Evolutionary conservation across 441 rosid genomes (phyloP), one percentile per base, ranked within the genome.

Genomic region (Mallotus japonicus): DNA sequence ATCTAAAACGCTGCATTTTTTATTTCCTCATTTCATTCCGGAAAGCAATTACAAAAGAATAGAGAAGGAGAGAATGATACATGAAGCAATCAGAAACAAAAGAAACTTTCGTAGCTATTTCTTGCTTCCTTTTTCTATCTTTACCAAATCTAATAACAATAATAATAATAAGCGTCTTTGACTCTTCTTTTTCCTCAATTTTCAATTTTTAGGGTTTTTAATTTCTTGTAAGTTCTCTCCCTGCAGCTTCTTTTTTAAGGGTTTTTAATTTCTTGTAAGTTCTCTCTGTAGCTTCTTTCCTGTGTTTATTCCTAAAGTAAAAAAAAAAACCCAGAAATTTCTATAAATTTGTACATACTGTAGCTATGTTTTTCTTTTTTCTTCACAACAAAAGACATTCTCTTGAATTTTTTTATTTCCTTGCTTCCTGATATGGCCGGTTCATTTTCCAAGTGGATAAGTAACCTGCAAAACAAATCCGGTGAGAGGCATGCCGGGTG

Each of bases 61-160:
- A 7, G 65, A 19, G 58, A 19, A 60, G 19, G 47, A 34, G 40
- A 34, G 40, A 65, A 49, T 58, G 37, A 54, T 65, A 70, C 76
- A 22, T 37, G 62, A 65, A 65, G 73, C 49, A 16, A 56, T 8
- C 28, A 7, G 14, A 56, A 56, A 2, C 6, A n/a, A n/a, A 8
- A 54, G 59, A 65, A 28, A 56, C 60, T 56, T 65, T 65, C 53
- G 32, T 20, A 65, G 50, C 72, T 72, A 71, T 62, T 68, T 50
- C 37, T 68, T 34, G 40, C 24, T 13, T 46, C 22, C 47, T 17
- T 7, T 9, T 54, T 68, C 32, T 42, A 3, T 70, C 19, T 56
- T 58, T 44, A 40, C 72, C 32, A 72, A n/a, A 47, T 32, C 65
- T 0, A n/a, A n/a, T 34, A 24, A 24, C 2, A 24, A 24, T 24